A percentile compares a stretch with the other conserved stretches of the same genome.
Evolutionary conservation across 2,329 filamentous ascomycete genomes (phyloP).

Genomic region (Ophiostoma angusticollis): DNA sequence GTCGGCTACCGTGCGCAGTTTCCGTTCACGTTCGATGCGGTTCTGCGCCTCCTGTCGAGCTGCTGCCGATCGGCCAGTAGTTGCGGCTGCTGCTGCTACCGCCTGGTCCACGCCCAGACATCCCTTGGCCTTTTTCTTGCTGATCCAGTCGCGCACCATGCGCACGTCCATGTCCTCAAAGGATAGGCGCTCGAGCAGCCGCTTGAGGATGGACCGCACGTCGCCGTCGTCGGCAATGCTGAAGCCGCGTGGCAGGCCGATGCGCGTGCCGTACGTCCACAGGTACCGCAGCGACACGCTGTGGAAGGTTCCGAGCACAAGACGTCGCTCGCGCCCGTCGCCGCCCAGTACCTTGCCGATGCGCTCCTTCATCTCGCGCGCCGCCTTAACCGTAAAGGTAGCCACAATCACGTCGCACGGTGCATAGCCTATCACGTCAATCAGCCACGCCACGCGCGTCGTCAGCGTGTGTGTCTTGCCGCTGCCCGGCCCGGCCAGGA

Average conservation of each 20-base stretch:
- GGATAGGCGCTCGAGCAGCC: conserved; percentile 66
- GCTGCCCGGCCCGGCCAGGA: conserved; percentile 54
- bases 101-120: conserved; percentile 23
- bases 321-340: conserved; percentile 56
- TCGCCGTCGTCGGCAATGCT: conserved; percentile 82
- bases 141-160: conserved; percentile 63
- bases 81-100: conserved; percentile 19
- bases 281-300: conserved; percentile 82
- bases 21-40: no score
- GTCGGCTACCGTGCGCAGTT: conserved; percentile 54
- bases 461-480: conserved; percentile 96
- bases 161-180: conserved; percentile 51
- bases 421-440: conserved; percentile 56
- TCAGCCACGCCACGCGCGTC: conserved; percentile 78
- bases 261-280: conserved; percentile 67
- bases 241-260: conserved; percentile 73
- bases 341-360: conserved; percentile 76
- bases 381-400: conserved; percentile 94
- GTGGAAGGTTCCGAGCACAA: conserved; percentile 89
- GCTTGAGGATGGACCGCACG: conserved; percentile 63
- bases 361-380: conserved; percentile 82
- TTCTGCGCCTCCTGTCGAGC: no score
- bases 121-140: conserved; percentile 49
- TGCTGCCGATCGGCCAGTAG: no score
- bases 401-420: conserved; percentile 88